phyloP scores from a whole-genome alignment of 768 basidiomycete species.

The Dioszegia crocea region DNA sequence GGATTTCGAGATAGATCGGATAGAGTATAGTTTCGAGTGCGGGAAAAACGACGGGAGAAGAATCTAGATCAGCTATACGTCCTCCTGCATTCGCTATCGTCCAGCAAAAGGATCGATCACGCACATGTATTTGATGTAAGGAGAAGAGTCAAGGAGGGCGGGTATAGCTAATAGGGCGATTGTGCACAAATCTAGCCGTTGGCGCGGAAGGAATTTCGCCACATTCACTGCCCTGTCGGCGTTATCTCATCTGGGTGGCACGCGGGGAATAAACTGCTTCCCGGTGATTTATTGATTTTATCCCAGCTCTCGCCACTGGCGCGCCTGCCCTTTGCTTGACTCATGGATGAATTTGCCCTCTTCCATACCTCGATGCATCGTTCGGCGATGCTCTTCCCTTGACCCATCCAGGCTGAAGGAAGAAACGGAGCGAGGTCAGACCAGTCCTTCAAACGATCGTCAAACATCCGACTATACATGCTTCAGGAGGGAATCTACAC shows the following conservation, averaged over 20 bases:
- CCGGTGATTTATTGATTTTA: neutral
- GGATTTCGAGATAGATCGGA: neutral
- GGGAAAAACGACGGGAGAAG: neutral
- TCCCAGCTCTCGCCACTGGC: neutral
- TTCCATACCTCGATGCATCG: slow-evolving; percentile 34
- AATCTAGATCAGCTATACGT: slow-evolving; percentile 9
- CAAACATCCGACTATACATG: neutral
- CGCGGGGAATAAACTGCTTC: neutral
- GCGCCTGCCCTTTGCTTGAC: neutral
- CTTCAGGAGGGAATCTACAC: neutral
- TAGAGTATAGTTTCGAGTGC: neutral
- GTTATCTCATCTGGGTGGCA: neutral
- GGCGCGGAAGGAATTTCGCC: neutral
- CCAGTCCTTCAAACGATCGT: neutral
- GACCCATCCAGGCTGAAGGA: slow-evolving; percentile 9
- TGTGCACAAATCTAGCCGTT: neutral
- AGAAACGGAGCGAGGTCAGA: slow-evolving; percentile 48
- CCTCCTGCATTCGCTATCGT: neutral
- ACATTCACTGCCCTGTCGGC: slow-evolving; percentile 2
- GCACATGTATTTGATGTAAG: neutral
- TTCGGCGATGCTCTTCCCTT: slow-evolving; percentile 30
- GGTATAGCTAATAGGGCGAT: neutral
- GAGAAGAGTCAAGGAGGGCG: neutral
- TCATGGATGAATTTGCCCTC: neutral
- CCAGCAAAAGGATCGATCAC: neutral